Conservation (phyloP, 148 eudicot species). For the Oxyria digyna region DNA sequence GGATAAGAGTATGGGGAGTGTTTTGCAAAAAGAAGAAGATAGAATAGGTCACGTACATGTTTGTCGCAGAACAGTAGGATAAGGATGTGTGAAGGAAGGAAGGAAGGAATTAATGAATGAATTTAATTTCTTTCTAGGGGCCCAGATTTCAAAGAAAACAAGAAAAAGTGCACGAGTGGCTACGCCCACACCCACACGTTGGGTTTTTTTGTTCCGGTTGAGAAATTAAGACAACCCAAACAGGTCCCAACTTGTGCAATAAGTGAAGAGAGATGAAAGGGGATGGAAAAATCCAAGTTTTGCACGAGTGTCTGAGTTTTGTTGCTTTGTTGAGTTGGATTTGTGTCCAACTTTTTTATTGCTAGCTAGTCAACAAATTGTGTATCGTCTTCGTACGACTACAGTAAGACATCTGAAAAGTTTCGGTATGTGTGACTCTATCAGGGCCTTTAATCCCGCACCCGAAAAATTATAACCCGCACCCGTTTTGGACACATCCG, state of each 20-base stretch:
- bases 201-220: not conserved
- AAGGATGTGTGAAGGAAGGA: not conserved
- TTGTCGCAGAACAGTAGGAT: not conserved
- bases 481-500: no score
- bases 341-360: not conserved
- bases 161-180: constrained; percentile 7
- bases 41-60: constrained; percentile 3
- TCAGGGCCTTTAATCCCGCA: no score
- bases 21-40: constrained; percentile 3
- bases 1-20: not conserved
- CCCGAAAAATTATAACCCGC: no score
- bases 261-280: constrained; percentile 4
- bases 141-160: not conserved
- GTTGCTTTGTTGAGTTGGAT: not conserved
- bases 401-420: not conserved
- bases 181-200: constrained; percentile 9
- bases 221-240: constrained; percentile 1
- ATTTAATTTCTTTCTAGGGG: not conserved
- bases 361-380: constrained; percentile 1
- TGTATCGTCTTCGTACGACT: not conserved
- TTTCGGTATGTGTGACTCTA: not conserved
- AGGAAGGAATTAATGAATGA: no score
- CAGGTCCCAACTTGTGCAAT: constrained; percentile 6
- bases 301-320: constrained; percentile 7
- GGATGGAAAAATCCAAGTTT: constrained; percentile 5